Evolutionary conservation across 805 yeast species (phyloP).

Genomic region (Kuraishia hungarica): DNA sequence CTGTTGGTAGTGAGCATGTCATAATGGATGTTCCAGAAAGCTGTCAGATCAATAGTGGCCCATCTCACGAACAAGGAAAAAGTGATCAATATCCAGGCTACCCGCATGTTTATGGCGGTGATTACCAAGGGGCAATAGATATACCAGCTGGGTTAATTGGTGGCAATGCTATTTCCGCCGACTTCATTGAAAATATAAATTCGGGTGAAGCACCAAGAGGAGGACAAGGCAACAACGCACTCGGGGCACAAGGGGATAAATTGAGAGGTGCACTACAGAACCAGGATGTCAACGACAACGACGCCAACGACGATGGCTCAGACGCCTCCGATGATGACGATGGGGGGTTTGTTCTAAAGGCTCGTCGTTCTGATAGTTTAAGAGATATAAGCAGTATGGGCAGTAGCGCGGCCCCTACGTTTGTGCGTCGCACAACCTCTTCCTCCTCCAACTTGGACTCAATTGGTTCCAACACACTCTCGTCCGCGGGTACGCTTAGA

Average conservation of each 20-base stretch:
- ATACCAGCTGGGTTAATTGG: background rate
- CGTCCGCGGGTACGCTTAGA: background rate
- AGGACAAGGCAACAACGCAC: too few relatives aligned
- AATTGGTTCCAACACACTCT: background rate
- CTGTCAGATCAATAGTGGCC: constrained; percentile 22
- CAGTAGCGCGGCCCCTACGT: background rate
- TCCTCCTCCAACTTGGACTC: background rate
- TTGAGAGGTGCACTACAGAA: too few relatives aligned
- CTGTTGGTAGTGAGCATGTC: background rate
- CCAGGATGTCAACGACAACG: background rate
- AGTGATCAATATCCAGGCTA: background rate
- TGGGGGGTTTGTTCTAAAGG: background rate
- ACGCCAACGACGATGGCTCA: background rate
- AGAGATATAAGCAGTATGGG: background rate
- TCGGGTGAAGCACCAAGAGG: too few relatives aligned
- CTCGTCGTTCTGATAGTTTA: background rate
- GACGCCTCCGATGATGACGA: background rate
- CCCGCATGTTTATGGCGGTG: background rate
- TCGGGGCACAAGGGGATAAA: too few relatives aligned
- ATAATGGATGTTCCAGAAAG: constrained; percentile 28
- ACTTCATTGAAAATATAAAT: background rate
- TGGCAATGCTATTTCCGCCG: background rate
- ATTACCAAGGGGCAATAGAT: background rate
- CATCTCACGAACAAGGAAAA: background rate
- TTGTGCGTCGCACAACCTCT: background rate